Base-by-base conservation (phyloP, 179 eudicot genomes). In the Spergularia azorica region DNA sequence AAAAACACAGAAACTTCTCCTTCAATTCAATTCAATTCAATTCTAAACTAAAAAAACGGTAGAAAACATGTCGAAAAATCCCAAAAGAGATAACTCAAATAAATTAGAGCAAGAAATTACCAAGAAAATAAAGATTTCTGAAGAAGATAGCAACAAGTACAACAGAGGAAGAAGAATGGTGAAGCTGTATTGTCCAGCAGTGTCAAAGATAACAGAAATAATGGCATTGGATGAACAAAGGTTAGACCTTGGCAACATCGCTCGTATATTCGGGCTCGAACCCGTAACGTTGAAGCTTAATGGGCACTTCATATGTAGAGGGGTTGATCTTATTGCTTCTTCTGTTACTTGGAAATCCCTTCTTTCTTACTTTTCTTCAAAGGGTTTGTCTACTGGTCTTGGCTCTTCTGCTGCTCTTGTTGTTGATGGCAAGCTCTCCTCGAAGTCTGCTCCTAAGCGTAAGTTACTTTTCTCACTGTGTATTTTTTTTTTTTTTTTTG, bases 341-440 rank as follows among this genome's bases (percentile, higher is more conserved):
- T 89, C 94, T 16, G 90, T 94, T 14, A 92, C 97, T 15, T 94
- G 98, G 98, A 87, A 76, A 75, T 87, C 95, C 0, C 87, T 92
- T 11, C 52, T 94, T 32, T 87, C 91, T 17, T 93, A 87, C 83
- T 93, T 94, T 77, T 84, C 84, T 55, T 82, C 88, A 0, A 88
- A 93, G n/a, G 92, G 91, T 15, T 69, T 90, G 82, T 79, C 89
- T 51, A 90, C 92, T 63, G 96, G 98, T 15, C 46, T 67, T 36
- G 20, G 65, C 46, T 87, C 73, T 61, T 77, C 90, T 55, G 59
- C 61, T 63, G 88, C 97, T 17, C 76, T 92, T 6, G 6, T 90
- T 54, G 95, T 90, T 71, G 81, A 90, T 65, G 98, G 97, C 41
- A 89, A 87, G 77, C 86, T 89, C 61, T 75, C 65, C 61, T 75